A percentile compares a stretch with the other conserved stretches of the same genome.
phyloP scores from a whole-genome alignment of 805 yeast species.

The Yueomyces sp. region DNA sequence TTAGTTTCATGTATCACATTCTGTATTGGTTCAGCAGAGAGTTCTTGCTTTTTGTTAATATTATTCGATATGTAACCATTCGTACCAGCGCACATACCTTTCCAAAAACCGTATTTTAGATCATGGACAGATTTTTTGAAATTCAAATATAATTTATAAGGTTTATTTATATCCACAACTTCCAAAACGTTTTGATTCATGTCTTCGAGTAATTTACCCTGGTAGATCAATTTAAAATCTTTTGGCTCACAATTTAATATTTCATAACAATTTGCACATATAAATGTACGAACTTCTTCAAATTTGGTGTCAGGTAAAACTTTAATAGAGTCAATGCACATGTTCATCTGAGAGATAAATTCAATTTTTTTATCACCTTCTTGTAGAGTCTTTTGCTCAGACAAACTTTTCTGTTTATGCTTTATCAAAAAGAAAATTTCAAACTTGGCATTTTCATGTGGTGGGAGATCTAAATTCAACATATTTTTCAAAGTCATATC shows the following conservation, averaged over 20 bases:
- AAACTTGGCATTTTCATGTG: constrained; percentile 17
- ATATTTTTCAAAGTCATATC: constrained; percentile 16
- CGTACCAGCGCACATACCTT: constrained; percentile 6
- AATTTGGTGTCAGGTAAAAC: constrained; percentile 16
- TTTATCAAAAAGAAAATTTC: constrained; percentile 18
- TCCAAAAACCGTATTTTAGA: constrained; percentile 19
- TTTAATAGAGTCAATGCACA: constrained; percentile 11
- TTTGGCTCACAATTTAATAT: not conserved
- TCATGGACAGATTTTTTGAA: constrained; percentile 14
- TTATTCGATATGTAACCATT: not conserved
- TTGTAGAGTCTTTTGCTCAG: not conserved
- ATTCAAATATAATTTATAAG: constrained; percentile 15
- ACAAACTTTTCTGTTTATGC: constrained; percentile 3
- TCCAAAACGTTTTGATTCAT: constrained; percentile 8
- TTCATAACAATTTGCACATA: constrained; percentile 4
- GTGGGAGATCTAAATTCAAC: constrained; percentile 25
- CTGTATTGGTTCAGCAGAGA: not conserved
- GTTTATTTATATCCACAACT: constrained; percentile 6
- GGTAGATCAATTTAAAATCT: constrained; percentile 18
- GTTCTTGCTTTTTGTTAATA: not conserved
- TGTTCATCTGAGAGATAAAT: constrained; percentile 14
- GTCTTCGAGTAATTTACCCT: constrained; percentile 13
- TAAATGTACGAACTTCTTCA: constrained; percentile 14
- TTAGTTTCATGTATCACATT: too few relatives aligned
- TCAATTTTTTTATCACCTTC: constrained; percentile 7